Conservation (phyloP, 768 basidiomycete genomes). For the Mycena rebaudengoi region DNA sequence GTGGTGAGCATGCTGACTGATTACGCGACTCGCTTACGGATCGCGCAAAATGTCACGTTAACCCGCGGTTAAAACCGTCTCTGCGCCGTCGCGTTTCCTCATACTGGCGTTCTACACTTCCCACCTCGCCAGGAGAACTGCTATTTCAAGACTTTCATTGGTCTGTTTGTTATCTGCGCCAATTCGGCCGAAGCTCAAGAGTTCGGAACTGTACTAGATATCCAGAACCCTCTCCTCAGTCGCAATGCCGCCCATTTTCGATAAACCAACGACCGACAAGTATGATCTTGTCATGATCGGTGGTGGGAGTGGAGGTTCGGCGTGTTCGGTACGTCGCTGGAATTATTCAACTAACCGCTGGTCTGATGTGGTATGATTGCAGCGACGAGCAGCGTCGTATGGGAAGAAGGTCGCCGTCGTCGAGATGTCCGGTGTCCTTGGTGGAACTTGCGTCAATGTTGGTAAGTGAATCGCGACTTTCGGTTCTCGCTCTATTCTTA, state of each 20-base stretch:
- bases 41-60: not conserved
- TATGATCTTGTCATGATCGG: constrained; percentile 92
- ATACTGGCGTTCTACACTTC: constrained; percentile 38
- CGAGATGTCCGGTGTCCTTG: constrained; percentile 77
- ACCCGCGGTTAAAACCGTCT: constrained; percentile 9
- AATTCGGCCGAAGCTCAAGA: not conserved
- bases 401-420: constrained; percentile 94
- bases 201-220: constrained; percentile 48
- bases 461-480: constrained; percentile 63
- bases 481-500: not conserved
- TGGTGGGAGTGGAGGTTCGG: constrained; percentile 94
- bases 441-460: constrained; percentile 98
- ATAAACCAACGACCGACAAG: constrained; percentile 67
- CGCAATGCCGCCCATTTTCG: constrained; percentile 77
- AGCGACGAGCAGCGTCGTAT: constrained; percentile 92
- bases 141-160: constrained; percentile 25
- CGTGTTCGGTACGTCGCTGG: constrained; percentile 74
- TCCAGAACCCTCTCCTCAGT: constrained; percentile 52
- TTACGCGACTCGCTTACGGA: constrained; percentile 19
- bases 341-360: constrained; percentile 2
- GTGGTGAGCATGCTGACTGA: too few relatives aligned
- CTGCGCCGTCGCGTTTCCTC: constrained; percentile 1
- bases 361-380: constrained; percentile 3
- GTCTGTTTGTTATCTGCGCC: constrained; percentile 11
- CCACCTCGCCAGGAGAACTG: constrained; percentile 11